A percentile compares a stretch with the other conserved stretches of the same genome.
Evolutionary conservation across 2,329 filamentous ascomycete species (phyloP).

Genomic region (Macrophomina tecta): DNA sequence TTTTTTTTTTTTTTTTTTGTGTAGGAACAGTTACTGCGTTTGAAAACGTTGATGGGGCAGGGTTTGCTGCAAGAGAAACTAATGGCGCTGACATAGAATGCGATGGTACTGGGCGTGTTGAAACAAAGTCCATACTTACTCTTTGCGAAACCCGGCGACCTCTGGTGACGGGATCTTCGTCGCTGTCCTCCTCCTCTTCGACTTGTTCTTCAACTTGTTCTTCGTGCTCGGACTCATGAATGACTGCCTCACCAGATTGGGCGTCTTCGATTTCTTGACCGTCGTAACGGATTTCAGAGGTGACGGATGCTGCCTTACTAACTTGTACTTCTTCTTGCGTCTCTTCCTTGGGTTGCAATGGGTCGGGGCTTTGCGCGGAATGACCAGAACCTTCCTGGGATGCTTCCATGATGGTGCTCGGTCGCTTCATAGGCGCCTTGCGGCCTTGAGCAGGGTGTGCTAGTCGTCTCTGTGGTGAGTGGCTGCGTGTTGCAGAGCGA

Average conservation of each 20-base stretch:
- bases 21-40: too few species aligned
- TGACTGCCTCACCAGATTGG: slow-evolving; percentile 41
- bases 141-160: slow-evolving; percentile 46
- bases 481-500: slow-evolving; percentile 59
- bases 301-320: slow-evolving; percentile 15
- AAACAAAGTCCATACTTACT: slow-evolving; percentile 10
- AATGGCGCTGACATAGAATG: background rate
- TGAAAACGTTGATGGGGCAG: background rate
- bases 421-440: slow-evolving; percentile 56
- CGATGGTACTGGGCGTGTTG: too few species aligned
- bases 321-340: slow-evolving; percentile 13
- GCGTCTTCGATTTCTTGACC: slow-evolving; percentile 6
- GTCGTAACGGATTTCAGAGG: slow-evolving; percentile 23
- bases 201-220: slow-evolving; percentile 39
- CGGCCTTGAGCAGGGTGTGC: slow-evolving; percentile 46
- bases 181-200: slow-evolving; percentile 56
- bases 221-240: slow-evolving; percentile 49
- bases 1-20: too few species aligned
- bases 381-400: slow-evolving; percentile 51
- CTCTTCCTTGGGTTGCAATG: slow-evolving; percentile 9
- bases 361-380: slow-evolving; percentile 13
- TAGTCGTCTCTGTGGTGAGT: slow-evolving; percentile 39
- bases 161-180: slow-evolving; percentile 61
- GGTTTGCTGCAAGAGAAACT: background rate
- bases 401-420: slow-evolving; percentile 59